Evolutionary conservation across 163 green algal species (phyloP), one percentile per base, ranked within the genome.

Genomic region (Prototheca cutis): DNA sequence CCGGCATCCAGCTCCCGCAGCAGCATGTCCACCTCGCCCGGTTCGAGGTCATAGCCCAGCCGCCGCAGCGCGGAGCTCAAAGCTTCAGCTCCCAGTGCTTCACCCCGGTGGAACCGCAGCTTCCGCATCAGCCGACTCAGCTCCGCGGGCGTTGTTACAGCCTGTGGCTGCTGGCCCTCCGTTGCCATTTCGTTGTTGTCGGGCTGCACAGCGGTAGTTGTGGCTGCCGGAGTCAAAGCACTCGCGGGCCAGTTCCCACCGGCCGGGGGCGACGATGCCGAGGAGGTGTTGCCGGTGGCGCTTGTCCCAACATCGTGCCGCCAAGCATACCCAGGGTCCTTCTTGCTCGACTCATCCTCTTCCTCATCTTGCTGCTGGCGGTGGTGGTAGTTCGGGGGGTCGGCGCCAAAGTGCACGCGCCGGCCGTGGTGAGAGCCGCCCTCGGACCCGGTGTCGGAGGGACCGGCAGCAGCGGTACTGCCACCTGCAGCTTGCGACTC

Each of bases 21-120:
- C 40, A 93, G 67, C 15, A 62, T 54, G 31, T 59, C 45, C 36
- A 85, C 66, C 71, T 93, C 85, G 2, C 27, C 49, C 2, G 72
- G 69, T 40, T 80, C 71, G 49, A 93, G 54, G 18, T 71, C 62
- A 65, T 89, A 93, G 23, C 83, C 83, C 31, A 90, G 67, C 18
- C 29, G 48, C 3, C 59, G 52, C 54, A 90, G 71, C 6, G 79
- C 80, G 32, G 77, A 58, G 29, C 66, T 70, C 48, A 90, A 68
- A 59, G 83, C 66, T 39, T 79, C 77, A 47, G 58, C 65, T 17
- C 61, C 71, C 25, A 85, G 63, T 40, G 70, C 65, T 42, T 79
- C 66, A 4, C 59, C 57, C 28, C 69, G 33, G 40, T 29, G 24
- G 47, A 83, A 83, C 4, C 70, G 60, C 23, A 85, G 66, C 30